These are phyloP conservation scores for Aegilops sharonensis DNA, from an alignment of 176 grass and related monocot genomes.

Conservation along the genomic window DNA sequence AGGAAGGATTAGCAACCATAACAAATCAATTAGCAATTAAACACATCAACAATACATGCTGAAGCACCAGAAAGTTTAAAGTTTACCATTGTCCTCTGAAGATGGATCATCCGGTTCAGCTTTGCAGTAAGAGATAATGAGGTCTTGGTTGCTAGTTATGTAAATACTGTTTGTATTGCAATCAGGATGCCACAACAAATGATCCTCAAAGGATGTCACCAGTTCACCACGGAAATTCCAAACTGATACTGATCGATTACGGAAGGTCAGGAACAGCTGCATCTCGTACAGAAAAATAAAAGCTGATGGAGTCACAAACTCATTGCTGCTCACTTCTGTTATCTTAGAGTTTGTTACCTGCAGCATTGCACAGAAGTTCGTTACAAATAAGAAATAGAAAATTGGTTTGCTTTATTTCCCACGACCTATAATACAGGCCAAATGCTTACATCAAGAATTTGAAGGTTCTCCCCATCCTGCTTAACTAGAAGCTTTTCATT, in stretches of 20 bases:
- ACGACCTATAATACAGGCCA: neutral
- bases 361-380: conserved; percentile 17
- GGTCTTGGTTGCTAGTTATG: conserved; percentile 66
- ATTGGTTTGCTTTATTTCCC: neutral
- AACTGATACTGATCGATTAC: conserved; percentile 48
- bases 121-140: conserved; percentile 66
- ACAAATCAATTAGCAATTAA: neutral
- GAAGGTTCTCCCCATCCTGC: conserved; percentile 68
- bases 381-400: conserved; percentile 16
- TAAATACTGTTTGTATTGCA: conserved; percentile 73
- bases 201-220: conserved; percentile 67
- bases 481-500: conserved; percentile 81
- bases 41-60: neutral
- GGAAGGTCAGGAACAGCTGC: conserved; percentile 60
- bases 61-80: neutral
- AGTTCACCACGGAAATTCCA: conserved; percentile 77
- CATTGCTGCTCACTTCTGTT: conserved; percentile 61
- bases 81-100: conserved; percentile 36
- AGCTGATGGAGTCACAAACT: conserved; percentile 65
- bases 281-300: conserved; percentile 78
- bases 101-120: conserved; percentile 51
- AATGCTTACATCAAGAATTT: conserved; percentile 57
- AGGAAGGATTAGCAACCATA: neutral
- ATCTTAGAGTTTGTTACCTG: conserved; percentile 58
- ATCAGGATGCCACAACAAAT: conserved; percentile 71